A percentile compares a stretch with the other conserved stretches of the same genome.
These are phyloP conservation scores for Fistulina hepatica DNA, from an alignment of 1,284 basidiomycete genomes.

Conservation along the genomic window DNA sequence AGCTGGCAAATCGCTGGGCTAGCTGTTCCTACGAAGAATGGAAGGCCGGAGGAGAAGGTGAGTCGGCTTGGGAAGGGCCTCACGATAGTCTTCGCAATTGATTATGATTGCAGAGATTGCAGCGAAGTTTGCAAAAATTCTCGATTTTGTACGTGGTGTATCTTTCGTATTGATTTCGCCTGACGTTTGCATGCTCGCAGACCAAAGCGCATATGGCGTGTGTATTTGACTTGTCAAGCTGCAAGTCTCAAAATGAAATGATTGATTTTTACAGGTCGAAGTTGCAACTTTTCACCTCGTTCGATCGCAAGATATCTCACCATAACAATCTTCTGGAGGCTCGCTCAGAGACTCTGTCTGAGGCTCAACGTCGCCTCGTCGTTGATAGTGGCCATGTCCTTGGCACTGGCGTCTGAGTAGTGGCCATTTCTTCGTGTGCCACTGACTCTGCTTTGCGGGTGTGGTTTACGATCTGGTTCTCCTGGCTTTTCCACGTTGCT, in stretches of 20 bases:
- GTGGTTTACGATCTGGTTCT: no score
- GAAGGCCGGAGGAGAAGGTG: conserved; percentile 29
- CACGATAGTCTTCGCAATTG: background rate
- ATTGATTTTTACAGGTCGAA: background rate
- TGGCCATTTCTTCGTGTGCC: no score
- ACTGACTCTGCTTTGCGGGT: no score
- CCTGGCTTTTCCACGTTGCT: no score
- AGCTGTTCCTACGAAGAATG: conserved; percentile 29
- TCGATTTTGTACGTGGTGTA: background rate
- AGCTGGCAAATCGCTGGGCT: conserved; percentile 23
- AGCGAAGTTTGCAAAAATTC: background rate
- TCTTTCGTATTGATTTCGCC: background rate
- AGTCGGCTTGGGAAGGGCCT: background rate
- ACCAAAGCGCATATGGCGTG: background rate
- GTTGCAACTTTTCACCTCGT: background rate
- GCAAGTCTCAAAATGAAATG: background rate
- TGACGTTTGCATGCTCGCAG: background rate
- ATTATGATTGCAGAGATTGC: background rate
- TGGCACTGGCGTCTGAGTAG: no score
- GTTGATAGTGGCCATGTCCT: no score
- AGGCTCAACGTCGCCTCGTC: no score
- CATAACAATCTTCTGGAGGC: background rate
- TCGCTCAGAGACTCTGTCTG: no score
- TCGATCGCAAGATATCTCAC: background rate
- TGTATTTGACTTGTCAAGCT: background rate